Evolutionary conservation across 2,329 filamentous ascomycete species (phyloP).

Genomic region (Cladophialophora immunda): DNA sequence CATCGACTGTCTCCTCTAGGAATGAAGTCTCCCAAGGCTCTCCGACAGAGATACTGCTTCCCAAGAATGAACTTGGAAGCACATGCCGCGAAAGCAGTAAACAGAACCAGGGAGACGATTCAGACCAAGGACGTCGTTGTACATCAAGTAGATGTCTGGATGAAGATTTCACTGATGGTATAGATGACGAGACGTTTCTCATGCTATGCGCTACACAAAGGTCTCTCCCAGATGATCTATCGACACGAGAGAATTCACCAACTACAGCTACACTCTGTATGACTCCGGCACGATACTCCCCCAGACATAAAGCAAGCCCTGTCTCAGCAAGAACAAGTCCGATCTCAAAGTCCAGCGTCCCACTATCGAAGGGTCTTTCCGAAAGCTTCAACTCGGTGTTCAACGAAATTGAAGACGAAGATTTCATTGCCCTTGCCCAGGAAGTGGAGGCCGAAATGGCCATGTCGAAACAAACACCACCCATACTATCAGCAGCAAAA

Average conservation of each 20-base stretch:
- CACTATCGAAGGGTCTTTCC: not conserved
- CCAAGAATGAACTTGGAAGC: not conserved
- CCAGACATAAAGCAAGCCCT: not conserved
- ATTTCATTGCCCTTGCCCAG: constrained; percentile 30
- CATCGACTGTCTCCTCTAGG: not conserved
- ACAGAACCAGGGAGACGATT: not conserved
- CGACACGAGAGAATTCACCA: not conserved
- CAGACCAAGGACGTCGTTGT: not conserved
- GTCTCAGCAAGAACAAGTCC: not conserved
- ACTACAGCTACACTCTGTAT: too few species aligned
- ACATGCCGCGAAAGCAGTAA: not conserved
- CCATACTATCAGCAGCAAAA: not conserved
- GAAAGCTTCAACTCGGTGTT: constrained; percentile 36
- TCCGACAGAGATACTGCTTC: not conserved
- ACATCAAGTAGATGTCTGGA: constrained; percentile 8
- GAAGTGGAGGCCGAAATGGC: constrained; percentile 24
- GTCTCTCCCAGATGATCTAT: not conserved
- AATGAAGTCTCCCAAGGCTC: not conserved
- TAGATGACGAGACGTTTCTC: constrained; percentile 34
- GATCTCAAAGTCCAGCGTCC: not conserved
- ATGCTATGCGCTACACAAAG: constrained; percentile 29
- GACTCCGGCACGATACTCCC: not conserved
- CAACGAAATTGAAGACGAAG: constrained; percentile 34
- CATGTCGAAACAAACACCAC: constrained; percentile 1
- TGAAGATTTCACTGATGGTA: constrained; percentile 35